Evolutionary conservation across 2,329 filamentous ascomycete genomes (phyloP).

Genomic region (Byssoonygena ceratinophila): DNA sequence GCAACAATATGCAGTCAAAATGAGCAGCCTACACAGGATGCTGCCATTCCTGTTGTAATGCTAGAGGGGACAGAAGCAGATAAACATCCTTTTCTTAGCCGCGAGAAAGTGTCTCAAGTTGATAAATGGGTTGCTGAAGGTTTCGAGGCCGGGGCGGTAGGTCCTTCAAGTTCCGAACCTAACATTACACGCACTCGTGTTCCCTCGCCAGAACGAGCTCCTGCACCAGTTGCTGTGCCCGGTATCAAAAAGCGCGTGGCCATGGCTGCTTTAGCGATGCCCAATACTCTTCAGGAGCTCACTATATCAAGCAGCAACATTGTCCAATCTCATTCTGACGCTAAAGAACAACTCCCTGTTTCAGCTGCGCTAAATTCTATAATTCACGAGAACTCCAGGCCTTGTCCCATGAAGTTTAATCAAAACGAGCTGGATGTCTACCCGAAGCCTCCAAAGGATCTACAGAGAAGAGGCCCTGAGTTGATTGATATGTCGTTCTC

Average conservation of each 20-base stretch:
- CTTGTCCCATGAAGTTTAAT: not conserved
- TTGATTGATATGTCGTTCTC: not conserved
- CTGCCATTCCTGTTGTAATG: not conserved
- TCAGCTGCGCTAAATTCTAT: not conserved
- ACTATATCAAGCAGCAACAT: not conserved
- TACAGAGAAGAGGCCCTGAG: not conserved
- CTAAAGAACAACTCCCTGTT: not conserved
- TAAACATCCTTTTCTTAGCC: constrained; percentile 21
- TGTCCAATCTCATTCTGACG: not conserved
- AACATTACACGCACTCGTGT: constrained; percentile 7
- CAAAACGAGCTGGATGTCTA: not conserved
- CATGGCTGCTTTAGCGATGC: too few species aligned
- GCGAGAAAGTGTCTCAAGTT: constrained; percentile 24
- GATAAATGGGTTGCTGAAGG: constrained; percentile 25
- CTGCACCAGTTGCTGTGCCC: not conserved
- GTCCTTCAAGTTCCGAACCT: constrained; percentile 6
- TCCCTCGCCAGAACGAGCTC: constrained; percentile 4
- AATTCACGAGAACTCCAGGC: not conserved
- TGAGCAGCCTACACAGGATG: not conserved
- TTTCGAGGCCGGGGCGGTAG: constrained; percentile 17
- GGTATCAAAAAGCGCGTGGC: constrained; percentile 8
- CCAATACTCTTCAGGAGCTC: not conserved
- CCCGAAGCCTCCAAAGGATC: not conserved
- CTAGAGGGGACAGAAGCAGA: not conserved
- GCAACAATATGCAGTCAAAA: not conserved